Evolutionary conservation across 441 rosid species (phyloP), one percentile per base, ranked within the genome.

Genomic region (Pelargonium myrrhifolium): DNA sequence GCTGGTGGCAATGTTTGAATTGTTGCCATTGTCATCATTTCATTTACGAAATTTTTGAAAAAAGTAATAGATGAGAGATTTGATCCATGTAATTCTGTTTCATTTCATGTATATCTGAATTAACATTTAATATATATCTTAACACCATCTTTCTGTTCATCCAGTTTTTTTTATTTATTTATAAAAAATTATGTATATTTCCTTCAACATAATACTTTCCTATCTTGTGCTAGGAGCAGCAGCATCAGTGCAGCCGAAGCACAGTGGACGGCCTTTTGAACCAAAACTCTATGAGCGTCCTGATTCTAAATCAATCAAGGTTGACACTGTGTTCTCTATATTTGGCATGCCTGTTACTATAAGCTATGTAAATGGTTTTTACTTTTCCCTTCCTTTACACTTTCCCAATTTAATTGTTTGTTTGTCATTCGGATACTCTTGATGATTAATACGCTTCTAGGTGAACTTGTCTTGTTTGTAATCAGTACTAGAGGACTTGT

Each of bases 261-360:
- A 78, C 69, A 55, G 77, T 18, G 78, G 70, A 56, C 82, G 83
- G 79, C 68, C 83, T 45, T 92, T 85, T 66, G 93, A 87, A 70
- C 78, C 85, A 80, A 85, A 84, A 79, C 62, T 74, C 66, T 87
- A 82, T 37, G 92, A 93, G 75, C 85, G 82, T 31, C 89, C 74
- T 65, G 87, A 86, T 69, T 75, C 79, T 75, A 82, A 83, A 67
- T 75, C 83, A 45, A 81, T 68, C 82, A 86, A 91, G 78, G 98
- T 92, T 79, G 85, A 65, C 18, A 71, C 12, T 45, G 14, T 65
- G 78, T 18, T 31, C 43, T 77, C 78, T 76, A 68, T 78, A 42
- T 59, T 28, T 65, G 35, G 55, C 67, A 58, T 71, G 53, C 2
- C 22, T 49, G 47, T 17, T 9, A 60, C 10, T 39, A 14, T 20